Evolutionary conservation across 768 basidiomycete species (phyloP), one percentile per base, ranked within the genome.

Genomic region (Collybia sp.): DNA sequence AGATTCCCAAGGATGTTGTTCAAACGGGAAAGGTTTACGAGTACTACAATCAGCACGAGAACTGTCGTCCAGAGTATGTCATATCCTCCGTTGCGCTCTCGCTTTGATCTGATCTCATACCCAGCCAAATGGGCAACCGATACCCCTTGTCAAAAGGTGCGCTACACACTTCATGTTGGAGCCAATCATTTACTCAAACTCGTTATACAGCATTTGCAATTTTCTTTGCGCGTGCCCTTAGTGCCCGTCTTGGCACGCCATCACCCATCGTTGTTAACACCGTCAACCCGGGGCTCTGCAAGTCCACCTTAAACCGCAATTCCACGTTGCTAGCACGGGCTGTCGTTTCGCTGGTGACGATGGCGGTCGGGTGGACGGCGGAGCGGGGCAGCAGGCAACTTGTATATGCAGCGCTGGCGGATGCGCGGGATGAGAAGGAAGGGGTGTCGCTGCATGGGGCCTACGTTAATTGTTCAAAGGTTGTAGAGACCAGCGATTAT

Each of bases 261-360:
- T 55, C 2, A 48, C 63, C 25, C 0, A 47, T 73, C 15, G 65
- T 69, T 25, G 61, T 68, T 45, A 62, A 64, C 45, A 36, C 62
- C 33, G 60, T 69, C 30, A 67, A 69, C 43, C 75, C 75, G n/a
- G 73, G 73, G 2, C 67, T 61, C 51, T 72, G 72, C 53, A 42
- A 53, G n/a, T 72, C 71, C 8, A 61, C 25, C 25, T 4, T 25
- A 25, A 25, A 25, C 25, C 25, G 25, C 25, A 25, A 25, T 3
- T 25, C 25, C 8, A 25, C 25, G 8, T 25, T 25, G 8, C 25
- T 25, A 8, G 25, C 25, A 25, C 25, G 25, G 25, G 25, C 25
- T 3, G 25, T 25, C 8, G 25, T 25, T 25, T 3, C 4, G 25
- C 25, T 25, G 25, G 25, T 25, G 25, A 25, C 8, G 25, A 3